These are phyloP conservation scores for Paxillus involutus DNA, from an alignment of 768 basidiomycete species.

Conservation along the genomic window DNA sequence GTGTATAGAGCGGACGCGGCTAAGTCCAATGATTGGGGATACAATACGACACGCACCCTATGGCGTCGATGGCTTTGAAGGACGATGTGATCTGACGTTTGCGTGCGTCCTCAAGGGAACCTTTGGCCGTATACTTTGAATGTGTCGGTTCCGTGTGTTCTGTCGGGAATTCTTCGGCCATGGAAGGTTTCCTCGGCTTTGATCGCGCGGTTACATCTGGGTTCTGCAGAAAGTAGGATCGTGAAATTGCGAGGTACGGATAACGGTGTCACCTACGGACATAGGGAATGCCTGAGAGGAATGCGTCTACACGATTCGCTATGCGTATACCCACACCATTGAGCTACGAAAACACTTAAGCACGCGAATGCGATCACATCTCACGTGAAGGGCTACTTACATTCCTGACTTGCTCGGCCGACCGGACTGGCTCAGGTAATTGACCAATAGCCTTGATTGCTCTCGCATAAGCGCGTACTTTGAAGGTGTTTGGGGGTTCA, in stretches of 20 bases:
- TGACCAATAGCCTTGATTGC: conserved; percentile 45
- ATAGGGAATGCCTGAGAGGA: conserved; percentile 31
- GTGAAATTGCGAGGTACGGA: conserved; percentile 5
- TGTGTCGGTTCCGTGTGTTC: not conserved
- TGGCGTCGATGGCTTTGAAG: conserved; percentile 40
- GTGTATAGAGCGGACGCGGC: not conserved
- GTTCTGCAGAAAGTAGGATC: not conserved
- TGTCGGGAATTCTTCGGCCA: conserved; percentile 1
- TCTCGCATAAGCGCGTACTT: conserved; percentile 48
- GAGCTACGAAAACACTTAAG: conserved; percentile 24
- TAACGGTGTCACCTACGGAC: conserved; percentile 31
- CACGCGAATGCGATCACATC: not conserved
- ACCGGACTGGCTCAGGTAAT: conserved; percentile 42
- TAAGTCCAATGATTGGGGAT: not conserved
- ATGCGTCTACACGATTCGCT: conserved; percentile 44
- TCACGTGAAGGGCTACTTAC: conserved; percentile 14
- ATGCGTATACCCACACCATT: conserved; percentile 41
- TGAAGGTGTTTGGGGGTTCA: conserved; percentile 41
- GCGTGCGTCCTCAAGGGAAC: conserved; percentile 23
- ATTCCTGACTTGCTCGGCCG: conserved; percentile 39
- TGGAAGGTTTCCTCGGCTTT: conserved; percentile 1
- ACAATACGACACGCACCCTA: conserved; percentile 41
- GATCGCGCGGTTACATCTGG: conserved; percentile 17
- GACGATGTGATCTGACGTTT: conserved; percentile 29
- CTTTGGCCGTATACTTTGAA: conserved; percentile 5